phyloP scores from a whole-genome alignment of 2,329 filamentous ascomycete species.

The Delphinella strobiligena region DNA sequence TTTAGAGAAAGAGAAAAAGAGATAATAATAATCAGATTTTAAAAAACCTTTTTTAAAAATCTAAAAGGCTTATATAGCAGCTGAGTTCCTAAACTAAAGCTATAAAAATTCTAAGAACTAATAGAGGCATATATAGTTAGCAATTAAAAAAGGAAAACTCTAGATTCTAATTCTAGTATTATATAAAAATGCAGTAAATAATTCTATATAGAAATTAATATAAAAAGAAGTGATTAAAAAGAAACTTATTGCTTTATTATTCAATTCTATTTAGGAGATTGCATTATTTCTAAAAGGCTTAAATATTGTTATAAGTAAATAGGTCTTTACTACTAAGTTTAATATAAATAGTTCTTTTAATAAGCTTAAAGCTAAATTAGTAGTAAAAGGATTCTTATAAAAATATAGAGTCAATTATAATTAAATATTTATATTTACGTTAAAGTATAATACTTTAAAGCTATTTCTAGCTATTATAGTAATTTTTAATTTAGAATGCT shows the following conservation, averaged over 20 bases:
- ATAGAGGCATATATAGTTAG: too few species aligned
- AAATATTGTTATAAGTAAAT: constrained; percentile 1
- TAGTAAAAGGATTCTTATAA: not conserved
- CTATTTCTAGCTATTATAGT: constrained; percentile 1
- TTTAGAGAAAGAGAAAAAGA: too few species aligned
- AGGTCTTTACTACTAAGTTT: not conserved
- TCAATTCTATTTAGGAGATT: not conserved
- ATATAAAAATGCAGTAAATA: not conserved
- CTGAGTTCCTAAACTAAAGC: too few species aligned
- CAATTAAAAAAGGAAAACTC: too few species aligned
- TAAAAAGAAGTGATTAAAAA: too few species aligned
- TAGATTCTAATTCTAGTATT: not conserved
- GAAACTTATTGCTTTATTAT: too few species aligned
- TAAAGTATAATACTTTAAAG: not conserved
- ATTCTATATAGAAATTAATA: not conserved
- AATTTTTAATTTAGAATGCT: too few species aligned
- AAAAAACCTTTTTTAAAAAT: too few species aligned
- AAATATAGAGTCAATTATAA: not conserved
- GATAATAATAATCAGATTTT: too few species aligned
- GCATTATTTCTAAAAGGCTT: not conserved
- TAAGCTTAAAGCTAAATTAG: not conserved
- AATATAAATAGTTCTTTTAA: not conserved
- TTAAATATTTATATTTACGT: not conserved
- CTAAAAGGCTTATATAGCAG: too few species aligned
- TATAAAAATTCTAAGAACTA: too few species aligned